Percentiles rank a stretch among this genome's conserved stretches.
Conservation (phyloP, 2,329 filamentous ascomycete genomes). For the Aspergillus calidoustus region DNA sequence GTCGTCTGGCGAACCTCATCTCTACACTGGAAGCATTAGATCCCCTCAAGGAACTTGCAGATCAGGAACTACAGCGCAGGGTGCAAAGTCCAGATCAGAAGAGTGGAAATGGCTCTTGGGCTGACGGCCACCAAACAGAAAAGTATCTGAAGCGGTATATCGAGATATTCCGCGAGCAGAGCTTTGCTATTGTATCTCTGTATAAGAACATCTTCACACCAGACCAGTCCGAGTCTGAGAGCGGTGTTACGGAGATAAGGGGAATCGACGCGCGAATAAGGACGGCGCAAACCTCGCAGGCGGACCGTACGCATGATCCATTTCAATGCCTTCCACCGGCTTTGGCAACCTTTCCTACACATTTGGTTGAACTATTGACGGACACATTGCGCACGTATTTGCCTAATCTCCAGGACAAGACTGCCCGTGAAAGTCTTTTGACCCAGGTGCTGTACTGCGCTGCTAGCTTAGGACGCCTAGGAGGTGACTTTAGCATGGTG, state of each 20-base stretch:
- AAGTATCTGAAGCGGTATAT: conserved; percentile 93
- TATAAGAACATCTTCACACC: conserved; percentile 86
- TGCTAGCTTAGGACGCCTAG: conserved; percentile 83
- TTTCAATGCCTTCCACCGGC: conserved; percentile 69
- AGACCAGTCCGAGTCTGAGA: conserved; percentile 47
- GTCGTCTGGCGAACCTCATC: conserved; percentile 78
- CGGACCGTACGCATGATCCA: conserved; percentile 33
- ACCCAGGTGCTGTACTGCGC: conserved; percentile 95
- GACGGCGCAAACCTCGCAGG: conserved; percentile 26
- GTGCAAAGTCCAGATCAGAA: conserved; percentile 32
- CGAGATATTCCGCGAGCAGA: conserved; percentile 96
- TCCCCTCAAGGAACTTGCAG: conserved; percentile 84
- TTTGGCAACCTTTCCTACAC: conserved; percentile 80
- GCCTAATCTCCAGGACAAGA: conserved; percentile 78
- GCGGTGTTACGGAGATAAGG: conserved; percentile 31
- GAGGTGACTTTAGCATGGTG: conserved; percentile 90
- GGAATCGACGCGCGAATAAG: conserved; percentile 35
- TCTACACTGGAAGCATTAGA: conserved; percentile 81
- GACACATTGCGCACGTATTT: conserved; percentile 77
- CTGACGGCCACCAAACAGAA: conserved; percentile 84
- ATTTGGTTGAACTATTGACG: conserved; percentile 79
- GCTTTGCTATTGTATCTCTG: conserved; percentile 92
- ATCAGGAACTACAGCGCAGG: conserved; percentile 72
- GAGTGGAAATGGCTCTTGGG: conserved; percentile 36
- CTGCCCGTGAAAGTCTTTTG: conserved; percentile 81